Percentiles rank a stretch among this genome's conserved stretches.
These are phyloP conservation scores for Xylariaceae sp. DNA, from an alignment of 2,329 filamentous ascomycete genomes.

Conservation along the genomic window DNA sequence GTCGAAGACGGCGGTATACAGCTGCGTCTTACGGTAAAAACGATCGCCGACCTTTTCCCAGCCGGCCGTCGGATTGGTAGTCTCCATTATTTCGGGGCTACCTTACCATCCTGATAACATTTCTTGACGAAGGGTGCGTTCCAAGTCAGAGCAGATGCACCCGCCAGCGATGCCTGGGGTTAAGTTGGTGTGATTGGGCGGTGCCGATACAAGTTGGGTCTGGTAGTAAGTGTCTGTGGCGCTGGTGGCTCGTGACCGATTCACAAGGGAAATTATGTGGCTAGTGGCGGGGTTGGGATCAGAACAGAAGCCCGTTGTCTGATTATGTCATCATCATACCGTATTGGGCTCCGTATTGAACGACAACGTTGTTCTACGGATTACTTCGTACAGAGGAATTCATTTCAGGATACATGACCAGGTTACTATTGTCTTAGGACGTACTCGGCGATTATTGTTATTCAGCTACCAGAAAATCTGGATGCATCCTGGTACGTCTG, in stretches of 20 bases:
- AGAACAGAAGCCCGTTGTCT: no score
- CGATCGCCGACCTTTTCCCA: conserved; percentile 92
- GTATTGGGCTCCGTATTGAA: no score
- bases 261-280: not conserved
- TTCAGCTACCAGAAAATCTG: conserved; percentile 25
- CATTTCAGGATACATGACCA: no score
- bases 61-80: conserved; percentile 67
- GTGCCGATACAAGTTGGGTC: not conserved
- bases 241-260: not conserved
- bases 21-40: conserved; percentile 91
- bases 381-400: no score
- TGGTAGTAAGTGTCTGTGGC: not conserved
- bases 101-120: conserved; percentile 23
- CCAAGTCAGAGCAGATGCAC: conserved; percentile 4
- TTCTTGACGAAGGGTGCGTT: not conserved
- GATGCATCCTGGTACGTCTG: conserved; percentile 13
- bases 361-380: no score
- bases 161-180: conserved; percentile 6
- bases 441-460: no score
- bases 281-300: no score
- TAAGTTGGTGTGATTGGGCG: not conserved
- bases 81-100: conserved; percentile 45
- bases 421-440: no score
- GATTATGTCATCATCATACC: no score
- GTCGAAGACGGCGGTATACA: conserved; percentile 92